phyloP scores from a whole-genome alignment of 2,329 filamentous ascomycete genomes.

The Alternaria triticimaculans region DNA sequence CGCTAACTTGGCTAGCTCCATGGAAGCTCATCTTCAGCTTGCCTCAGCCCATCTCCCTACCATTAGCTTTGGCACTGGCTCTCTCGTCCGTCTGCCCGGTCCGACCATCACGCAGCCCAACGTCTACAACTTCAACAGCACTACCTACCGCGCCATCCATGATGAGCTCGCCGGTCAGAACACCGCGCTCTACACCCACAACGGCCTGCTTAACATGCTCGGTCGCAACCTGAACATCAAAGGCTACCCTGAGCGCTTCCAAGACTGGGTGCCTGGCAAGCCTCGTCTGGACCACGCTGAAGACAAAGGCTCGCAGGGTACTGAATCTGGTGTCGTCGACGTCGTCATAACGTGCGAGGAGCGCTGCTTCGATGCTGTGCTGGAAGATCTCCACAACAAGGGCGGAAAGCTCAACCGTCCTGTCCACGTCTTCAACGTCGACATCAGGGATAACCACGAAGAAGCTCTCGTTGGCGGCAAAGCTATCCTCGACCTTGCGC shows the following conservation, averaged over 20 bases:
- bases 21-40: conserved; percentile 97
- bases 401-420: conserved; percentile 88
- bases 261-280: conserved; percentile 91
- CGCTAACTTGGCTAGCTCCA: conserved; percentile 66
- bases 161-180: conserved; percentile 89
- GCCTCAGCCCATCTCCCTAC: conserved; percentile 87
- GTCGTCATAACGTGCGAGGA: conserved; percentile 98
- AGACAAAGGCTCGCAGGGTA: conserved; percentile 78
- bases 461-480: conserved; percentile 89
- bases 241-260: conserved; percentile 95
- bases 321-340: conserved; percentile 89
- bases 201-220: conserved; percentile 95
- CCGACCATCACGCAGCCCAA: conserved; percentile 93
- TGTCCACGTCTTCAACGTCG: conserved; percentile 97
- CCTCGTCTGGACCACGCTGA: conserved; percentile 75
- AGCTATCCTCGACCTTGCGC: conserved; percentile 89
- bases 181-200: conserved; percentile 82
- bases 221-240: conserved; percentile 91
- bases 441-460: conserved; percentile 98
- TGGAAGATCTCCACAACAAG: conserved; percentile 88
- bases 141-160: conserved; percentile 94
- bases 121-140: conserved; percentile 97
- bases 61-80: conserved; percentile 96
- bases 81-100: conserved; percentile 89
- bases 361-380: conserved; percentile 95